phyloP scores from a whole-genome alignment of 108 stramenopile species.

The Asterionellopsis glacialis region DNA sequence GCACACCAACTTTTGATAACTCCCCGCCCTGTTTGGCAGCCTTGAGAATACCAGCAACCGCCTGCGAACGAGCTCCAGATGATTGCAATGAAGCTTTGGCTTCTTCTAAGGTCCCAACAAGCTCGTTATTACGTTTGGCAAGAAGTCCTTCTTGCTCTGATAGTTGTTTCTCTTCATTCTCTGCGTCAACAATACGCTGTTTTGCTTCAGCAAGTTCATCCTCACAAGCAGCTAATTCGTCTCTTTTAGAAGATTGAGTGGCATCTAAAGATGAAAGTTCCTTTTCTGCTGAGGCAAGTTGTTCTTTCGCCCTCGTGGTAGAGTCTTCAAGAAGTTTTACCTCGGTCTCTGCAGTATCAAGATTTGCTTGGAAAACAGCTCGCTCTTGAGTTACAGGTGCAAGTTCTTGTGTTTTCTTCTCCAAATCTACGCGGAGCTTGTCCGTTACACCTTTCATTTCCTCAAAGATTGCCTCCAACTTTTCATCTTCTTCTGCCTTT shows the following conservation, averaged over 20 bases:
- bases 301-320: conserved; percentile 57
- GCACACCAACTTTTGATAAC: conserved; percentile 77
- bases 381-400: conserved; percentile 83
- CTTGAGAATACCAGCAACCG: conserved; percentile 77
- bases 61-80: conserved; percentile 51
- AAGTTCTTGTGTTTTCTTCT: conserved; percentile 80
- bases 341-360: conserved; percentile 83
- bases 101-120: conserved; percentile 70
- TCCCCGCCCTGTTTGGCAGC: conserved; percentile 80
- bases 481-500: conserved; percentile 61
- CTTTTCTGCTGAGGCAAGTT: conserved; percentile 65
- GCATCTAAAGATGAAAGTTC: conserved; percentile 67
- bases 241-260: conserved; percentile 45
- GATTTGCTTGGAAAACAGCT: conserved; percentile 58
- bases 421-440: conserved; percentile 74
- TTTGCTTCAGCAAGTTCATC: conserved; percentile 42
- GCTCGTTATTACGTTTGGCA: conserved; percentile 41
- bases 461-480: conserved; percentile 74
- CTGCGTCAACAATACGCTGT: conserved; percentile 35
- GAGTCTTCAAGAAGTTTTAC: conserved; percentile 78
- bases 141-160: conserved; percentile 41
- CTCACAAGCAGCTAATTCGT: conserved; percentile 39
- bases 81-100: conserved; percentile 68
- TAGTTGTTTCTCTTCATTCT: conserved; percentile 53
- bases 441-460: conserved; percentile 75